Conservation (phyloP, 805 yeast species). For the Cyberlindnera mycetangii region DNA sequence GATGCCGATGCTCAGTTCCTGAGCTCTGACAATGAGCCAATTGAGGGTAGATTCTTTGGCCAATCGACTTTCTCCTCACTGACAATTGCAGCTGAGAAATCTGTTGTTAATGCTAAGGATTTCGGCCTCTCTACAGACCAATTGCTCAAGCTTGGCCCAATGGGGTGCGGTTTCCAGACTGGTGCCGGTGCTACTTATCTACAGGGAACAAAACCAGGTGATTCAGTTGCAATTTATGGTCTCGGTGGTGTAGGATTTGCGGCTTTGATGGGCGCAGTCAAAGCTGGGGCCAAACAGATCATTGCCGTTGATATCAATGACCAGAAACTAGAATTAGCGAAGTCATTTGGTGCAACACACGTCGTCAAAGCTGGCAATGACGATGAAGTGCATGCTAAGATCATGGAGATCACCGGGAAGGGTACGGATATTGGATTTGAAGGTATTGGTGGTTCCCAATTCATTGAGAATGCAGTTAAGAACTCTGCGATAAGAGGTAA, state of each 20-base stretch:
- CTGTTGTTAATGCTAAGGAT: conserved; percentile 5
- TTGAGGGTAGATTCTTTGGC: conserved; percentile 13
- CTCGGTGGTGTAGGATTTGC: conserved; percentile 76
- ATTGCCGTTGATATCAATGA: conserved; percentile 65
- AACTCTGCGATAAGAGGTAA: conserved; percentile 3
- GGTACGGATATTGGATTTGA: conserved; percentile 13
- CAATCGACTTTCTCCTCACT: conserved; percentile 7
- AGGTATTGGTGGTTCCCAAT: conserved; percentile 9
- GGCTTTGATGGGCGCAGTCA: conserved; percentile 67
- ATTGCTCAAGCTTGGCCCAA: conserved; percentile 4
- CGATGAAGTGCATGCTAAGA: conserved; percentile 6
- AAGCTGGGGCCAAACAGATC: conserved; percentile 69
- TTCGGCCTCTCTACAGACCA: conserved; percentile 2
- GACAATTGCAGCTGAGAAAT: conserved; percentile 1
- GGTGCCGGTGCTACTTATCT: conserved; percentile 12
- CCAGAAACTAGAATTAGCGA: conserved; percentile 60
- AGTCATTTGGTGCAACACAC: conserved; percentile 62
- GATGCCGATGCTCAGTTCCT: background rate
- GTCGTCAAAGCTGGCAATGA: conserved; percentile 31
- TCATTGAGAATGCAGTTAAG: conserved; percentile 4
- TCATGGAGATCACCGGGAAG: conserved; percentile 11
- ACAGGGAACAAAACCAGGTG: conserved; percentile 5
- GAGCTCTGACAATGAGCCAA: background rate
- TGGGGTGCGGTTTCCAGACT: conserved; percentile 15
- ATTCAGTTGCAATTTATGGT: conserved; percentile 10